Percentiles rank a stretch among this genome's conserved stretches.
Evolutionary conservation across 1,284 basidiomycete genomes (phyloP).

Genomic region (Pascua guehoae): DNA sequence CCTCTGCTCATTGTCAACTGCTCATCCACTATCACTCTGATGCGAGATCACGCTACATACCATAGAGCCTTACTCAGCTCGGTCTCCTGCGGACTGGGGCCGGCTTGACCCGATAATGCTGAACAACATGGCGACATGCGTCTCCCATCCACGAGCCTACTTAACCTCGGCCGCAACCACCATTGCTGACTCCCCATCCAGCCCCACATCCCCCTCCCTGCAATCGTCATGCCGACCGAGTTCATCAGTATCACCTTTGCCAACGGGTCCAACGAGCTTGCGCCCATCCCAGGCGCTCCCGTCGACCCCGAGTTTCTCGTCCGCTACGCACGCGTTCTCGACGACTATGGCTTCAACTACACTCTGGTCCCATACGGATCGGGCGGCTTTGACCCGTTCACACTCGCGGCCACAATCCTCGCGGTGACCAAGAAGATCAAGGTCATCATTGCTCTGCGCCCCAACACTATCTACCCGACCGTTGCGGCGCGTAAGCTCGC

Average conservation of each 20-base stretch:
- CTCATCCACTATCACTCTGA: no score
- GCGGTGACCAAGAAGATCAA: constrained; percentile 30
- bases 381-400: constrained; percentile 32
- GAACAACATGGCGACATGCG: no score
- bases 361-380: constrained; percentile 31
- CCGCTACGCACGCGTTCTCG: constrained; percentile 30
- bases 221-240: constrained; percentile 25
- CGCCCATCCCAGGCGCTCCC: constrained; percentile 22
- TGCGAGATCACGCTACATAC: no score
- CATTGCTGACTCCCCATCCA: no score
- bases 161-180: no score
- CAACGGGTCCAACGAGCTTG: constrained; percentile 30
- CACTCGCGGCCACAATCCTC: constrained; percentile 26
- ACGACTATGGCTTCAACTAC: constrained; percentile 22
- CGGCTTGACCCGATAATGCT: no score
- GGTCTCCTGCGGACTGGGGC: no score
- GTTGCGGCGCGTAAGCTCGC: constrained; percentile 33
- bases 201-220: no score
- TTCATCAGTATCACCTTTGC: constrained; percentile 32
- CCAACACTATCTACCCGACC: constrained; percentile 37
- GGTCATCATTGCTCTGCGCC: constrained; percentile 31
- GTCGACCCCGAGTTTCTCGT: constrained; percentile 32
- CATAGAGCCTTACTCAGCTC: no score
- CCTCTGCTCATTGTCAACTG: no score
- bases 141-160: no score